Evolutionary conservation across 495 filamentous ascomycete genomes (phyloP).

Genomic region (Staphylotrichum longicolle): DNA sequence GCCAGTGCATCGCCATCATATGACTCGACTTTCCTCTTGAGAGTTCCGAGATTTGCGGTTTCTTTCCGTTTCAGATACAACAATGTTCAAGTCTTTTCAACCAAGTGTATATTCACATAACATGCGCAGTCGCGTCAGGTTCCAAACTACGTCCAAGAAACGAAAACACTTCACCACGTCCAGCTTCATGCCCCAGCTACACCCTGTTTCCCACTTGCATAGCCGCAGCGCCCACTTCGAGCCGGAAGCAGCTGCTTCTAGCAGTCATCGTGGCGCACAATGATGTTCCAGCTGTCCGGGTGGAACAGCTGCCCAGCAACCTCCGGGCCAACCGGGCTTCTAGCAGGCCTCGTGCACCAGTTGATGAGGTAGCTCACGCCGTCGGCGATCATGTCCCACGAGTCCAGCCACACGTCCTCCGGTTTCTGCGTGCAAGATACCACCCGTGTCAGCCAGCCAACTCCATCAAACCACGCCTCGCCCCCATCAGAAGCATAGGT

Average conservation of each 20-base stretch:
- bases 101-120: too few species aligned
- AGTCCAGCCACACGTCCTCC: not conserved
- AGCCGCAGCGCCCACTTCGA: not conserved
- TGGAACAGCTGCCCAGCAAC: conserved; percentile 12
- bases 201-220: too few species aligned
- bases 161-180: too few species aligned
- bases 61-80: too few species aligned
- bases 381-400: conserved; percentile 3
- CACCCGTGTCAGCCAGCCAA: not conserved
- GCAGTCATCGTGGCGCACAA: conserved; percentile 5
- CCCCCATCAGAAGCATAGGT: not conserved
- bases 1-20: too few species aligned
- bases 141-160: too few species aligned
- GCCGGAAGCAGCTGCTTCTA: not conserved
- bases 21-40: too few species aligned
- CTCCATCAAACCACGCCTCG: too few species aligned
- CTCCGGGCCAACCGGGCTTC: not conserved
- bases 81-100: too few species aligned
- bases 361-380: not conserved
- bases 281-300: conserved; percentile 7
- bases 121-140: too few species aligned
- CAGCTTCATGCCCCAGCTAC: too few species aligned
- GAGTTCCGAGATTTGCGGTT: too few species aligned
- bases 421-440: not conserved
- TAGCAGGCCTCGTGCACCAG: not conserved